Evolutionary conservation across 1,139 yeast species (phyloP), one percentile per base, ranked within the genome.

Genomic region (Candida sp.): DNA sequence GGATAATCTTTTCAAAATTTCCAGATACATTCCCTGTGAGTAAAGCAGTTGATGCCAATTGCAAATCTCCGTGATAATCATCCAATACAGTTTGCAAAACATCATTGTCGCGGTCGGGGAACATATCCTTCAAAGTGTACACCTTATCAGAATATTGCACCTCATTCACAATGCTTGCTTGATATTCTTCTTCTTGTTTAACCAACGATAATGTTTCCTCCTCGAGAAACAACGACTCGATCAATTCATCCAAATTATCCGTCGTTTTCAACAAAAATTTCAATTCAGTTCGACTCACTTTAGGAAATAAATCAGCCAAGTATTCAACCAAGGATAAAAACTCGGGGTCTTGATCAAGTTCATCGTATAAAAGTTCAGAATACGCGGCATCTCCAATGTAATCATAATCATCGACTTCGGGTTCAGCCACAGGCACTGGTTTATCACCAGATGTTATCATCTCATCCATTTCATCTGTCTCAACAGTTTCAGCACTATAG

Each of bases 241-340:
- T 48, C 22, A 63, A 50, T 27, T 49, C 54, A 15, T 53, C 60
- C 25, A 61, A 48, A 35, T 53, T 50, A n/a, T 49, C 53, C 12
- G 56, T 33, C 4, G 58, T 52, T 42, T 56, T 50, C 39, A 60
- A 43, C 40, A 63, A 50, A 5, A 54, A 51, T 41, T 55, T 52
- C 36, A 67, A 54, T 34, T 66, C 69, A 21, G 62, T 54, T 22
- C 64, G 56, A 8, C 61, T 49, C 33, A 54, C 45, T 5, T 52
- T 47, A 3, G 72, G 72, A 39, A 67, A 67, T 36, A 65, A 45
- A 33, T 64, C 68, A 19, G 61, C 52, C 34, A 66, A 49, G 3
- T 48, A 42, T 21, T 64, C 67, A 8, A 61, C 57, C 22, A 51
- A 21, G 21, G 42, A 38, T n/a, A 51, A 35, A 21, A 49, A 47